phyloP scores from a whole-genome alignment of 768 basidiomycete genomes.

The Leccinum boreale region DNA sequence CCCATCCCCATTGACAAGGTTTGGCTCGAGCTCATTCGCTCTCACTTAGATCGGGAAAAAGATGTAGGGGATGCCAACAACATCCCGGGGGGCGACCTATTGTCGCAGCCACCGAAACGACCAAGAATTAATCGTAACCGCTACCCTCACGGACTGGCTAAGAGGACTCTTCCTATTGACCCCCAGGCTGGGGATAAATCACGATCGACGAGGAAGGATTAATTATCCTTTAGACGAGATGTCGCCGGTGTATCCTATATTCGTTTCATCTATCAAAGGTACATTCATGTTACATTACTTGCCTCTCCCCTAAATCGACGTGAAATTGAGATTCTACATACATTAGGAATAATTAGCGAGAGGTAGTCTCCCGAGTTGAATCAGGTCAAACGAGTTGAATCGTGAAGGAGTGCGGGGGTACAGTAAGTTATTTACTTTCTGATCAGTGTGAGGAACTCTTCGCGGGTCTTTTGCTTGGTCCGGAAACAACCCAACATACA shows the following conservation, averaged over 20 bases:
- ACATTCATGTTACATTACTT: conserved; percentile 16
- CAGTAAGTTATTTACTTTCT: conserved; percentile 36
- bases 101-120: conserved; percentile 52
- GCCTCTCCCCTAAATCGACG: conserved; percentile 8
- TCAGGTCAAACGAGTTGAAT: conserved; percentile 47
- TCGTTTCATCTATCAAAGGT: conserved; percentile 6
- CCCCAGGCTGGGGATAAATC: conserved; percentile 57
- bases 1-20: background rate
- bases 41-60: conserved; percentile 58
- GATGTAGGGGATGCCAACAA: conserved; percentile 41
- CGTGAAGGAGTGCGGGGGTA: conserved; percentile 21
- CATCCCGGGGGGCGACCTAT: conserved; percentile 36
- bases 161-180: conserved; percentile 61
- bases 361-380: conserved; percentile 33
- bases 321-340: conserved; percentile 11
- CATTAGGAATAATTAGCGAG: conserved; percentile 22
- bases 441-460: conserved; percentile 91
- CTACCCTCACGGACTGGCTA: conserved; percentile 50
- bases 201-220: conserved; percentile 53
- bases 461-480: conserved; percentile 96
- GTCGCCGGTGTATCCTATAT: conserved; percentile 10
- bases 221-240: conserved; percentile 13
- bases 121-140: conserved; percentile 56
- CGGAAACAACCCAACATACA: conserved; percentile 99
- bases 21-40: conserved; percentile 3